These are phyloP conservation scores for Elsinoe perseae DNA, from an alignment of 2,329 filamentous ascomycete genomes.

Conservation along the genomic window DNA sequence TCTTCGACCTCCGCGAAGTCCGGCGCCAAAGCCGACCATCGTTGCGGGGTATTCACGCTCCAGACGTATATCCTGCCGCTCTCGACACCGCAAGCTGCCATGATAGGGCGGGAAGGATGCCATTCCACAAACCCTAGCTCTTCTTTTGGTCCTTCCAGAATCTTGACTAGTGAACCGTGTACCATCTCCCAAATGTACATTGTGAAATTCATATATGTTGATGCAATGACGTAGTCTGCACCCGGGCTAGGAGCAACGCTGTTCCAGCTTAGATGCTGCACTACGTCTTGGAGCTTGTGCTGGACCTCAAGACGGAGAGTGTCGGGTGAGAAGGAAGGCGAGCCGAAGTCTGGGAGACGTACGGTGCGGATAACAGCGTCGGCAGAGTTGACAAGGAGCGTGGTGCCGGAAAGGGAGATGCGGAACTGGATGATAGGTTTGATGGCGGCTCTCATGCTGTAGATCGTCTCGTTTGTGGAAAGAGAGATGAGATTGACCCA, in stretches of 20 bases:
- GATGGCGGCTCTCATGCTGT: constrained; percentile 79
- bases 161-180: constrained; percentile 89
- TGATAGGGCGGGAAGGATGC: constrained; percentile 80
- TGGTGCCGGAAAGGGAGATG: constrained; percentile 73
- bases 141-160: constrained; percentile 92
- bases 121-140: constrained; percentile 95
- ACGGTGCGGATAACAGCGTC: constrained; percentile 94
- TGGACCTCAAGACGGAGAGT: constrained; percentile 85
- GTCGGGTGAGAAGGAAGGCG: constrained; percentile 64
- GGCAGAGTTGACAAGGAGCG: constrained; percentile 84
- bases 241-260: constrained; percentile 91
- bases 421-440: constrained; percentile 84
- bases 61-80: constrained; percentile 91
- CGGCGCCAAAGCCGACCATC: constrained; percentile 93
- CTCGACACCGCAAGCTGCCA: constrained; percentile 87
- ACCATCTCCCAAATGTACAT: constrained; percentile 97
- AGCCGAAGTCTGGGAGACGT: constrained; percentile 66
- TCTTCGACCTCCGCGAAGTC: constrained; percentile 98
- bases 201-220: constrained; percentile 96
- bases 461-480: constrained; percentile 70
- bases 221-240: constrained; percentile 91
- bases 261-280: constrained; percentile 93
- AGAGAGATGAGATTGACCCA: constrained; percentile 93
- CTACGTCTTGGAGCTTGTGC: constrained; percentile 97
- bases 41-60: constrained; percentile 90